phyloP scores from a whole-genome alignment of 495 filamentous ascomycete genomes.

The Penicillium bovifimosum region DNA sequence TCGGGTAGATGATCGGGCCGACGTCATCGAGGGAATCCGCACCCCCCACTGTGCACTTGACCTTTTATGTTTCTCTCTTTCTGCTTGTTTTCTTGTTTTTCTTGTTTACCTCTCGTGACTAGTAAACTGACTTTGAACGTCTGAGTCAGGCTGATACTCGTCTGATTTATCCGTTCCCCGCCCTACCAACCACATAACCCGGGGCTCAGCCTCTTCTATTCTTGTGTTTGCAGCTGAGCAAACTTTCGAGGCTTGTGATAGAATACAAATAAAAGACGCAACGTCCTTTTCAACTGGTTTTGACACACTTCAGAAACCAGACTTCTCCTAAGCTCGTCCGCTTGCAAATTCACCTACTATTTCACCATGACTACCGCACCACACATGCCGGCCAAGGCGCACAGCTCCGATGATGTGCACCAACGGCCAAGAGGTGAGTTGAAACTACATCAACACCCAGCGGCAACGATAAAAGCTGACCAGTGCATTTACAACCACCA shows the following conservation, averaged over 20 bases:
- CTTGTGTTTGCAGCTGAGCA: slow-evolving; percentile 3
- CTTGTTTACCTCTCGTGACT: slow-evolving; percentile 4
- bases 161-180: slow-evolving; percentile 6
- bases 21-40: slow-evolving; percentile 20
- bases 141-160: slow-evolving; percentile 1
- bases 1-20: slow-evolving; percentile 10
- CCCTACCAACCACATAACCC: not conserved
- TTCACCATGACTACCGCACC: slow-evolving; percentile 30
- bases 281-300: not conserved
- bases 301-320: not conserved
- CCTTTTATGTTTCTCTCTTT: too few relatives aligned
- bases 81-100: not conserved
- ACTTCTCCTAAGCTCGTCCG: slow-evolving; percentile 11
- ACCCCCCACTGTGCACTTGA: slow-evolving; percentile 18
- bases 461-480: not conserved
- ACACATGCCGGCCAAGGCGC: slow-evolving; percentile 30
- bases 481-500: not conserved
- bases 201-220: slow-evolving; percentile 5
- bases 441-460: not conserved
- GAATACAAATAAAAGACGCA: slow-evolving; percentile 5
- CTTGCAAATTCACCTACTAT: slow-evolving; percentile 17
- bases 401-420: slow-evolving; percentile 35
- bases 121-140: not conserved
- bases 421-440: slow-evolving; percentile 73
- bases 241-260: slow-evolving; percentile 6